Percentiles rank a stretch among this genome's conserved stretches.
Conservation (phyloP, 1,284 basidiomycete genomes). For the Stereum hirsutum region DNA sequence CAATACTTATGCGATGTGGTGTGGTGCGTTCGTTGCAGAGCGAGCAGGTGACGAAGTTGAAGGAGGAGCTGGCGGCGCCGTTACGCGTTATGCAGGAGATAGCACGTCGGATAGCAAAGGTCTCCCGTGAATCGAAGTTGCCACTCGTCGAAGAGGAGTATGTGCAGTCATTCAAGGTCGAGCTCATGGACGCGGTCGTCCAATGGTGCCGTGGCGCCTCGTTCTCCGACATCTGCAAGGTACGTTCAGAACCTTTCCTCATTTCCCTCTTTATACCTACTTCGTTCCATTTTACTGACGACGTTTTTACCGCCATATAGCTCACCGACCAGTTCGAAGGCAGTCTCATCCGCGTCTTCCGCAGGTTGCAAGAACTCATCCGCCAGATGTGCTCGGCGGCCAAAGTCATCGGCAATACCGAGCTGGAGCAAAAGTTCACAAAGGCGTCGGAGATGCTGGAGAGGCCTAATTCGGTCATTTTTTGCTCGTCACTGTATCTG, state of each 20-base stretch:
- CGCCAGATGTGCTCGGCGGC: conserved; percentile 94
- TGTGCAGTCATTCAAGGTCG: conserved; percentile 93
- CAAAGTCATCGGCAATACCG: conserved; percentile 92
- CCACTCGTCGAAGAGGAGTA: conserved; percentile 91
- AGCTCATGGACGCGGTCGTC: conserved; percentile 95
- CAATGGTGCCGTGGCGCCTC: conserved; percentile 98
- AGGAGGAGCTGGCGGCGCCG: conserved; percentile 89
- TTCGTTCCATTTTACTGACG: neutral
- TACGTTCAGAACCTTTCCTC: conserved; percentile 21
- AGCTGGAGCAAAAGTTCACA: conserved; percentile 88
- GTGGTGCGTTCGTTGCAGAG: conserved; percentile 45
- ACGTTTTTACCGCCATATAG: no score
- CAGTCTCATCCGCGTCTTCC: conserved; percentile 88
- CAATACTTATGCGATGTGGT: conserved; percentile 1
- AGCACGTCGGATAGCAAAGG: conserved; percentile 90
- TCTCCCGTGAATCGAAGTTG: conserved; percentile 90
- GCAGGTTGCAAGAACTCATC: conserved; percentile 88
- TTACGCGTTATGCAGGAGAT: conserved; percentile 93
- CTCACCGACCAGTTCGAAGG: conserved; percentile 97
- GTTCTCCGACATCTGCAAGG: conserved; percentile 95
- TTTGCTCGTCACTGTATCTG: conserved; percentile 82
- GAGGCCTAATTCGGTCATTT: conserved; percentile 88
- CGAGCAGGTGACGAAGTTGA: conserved; percentile 79
- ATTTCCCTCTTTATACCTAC: neutral
- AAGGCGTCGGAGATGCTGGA: conserved; percentile 86